These are phyloP conservation scores for Aspergillus piperis DNA, from an alignment of 2,329 filamentous ascomycete species.

Conservation along the genomic window DNA sequence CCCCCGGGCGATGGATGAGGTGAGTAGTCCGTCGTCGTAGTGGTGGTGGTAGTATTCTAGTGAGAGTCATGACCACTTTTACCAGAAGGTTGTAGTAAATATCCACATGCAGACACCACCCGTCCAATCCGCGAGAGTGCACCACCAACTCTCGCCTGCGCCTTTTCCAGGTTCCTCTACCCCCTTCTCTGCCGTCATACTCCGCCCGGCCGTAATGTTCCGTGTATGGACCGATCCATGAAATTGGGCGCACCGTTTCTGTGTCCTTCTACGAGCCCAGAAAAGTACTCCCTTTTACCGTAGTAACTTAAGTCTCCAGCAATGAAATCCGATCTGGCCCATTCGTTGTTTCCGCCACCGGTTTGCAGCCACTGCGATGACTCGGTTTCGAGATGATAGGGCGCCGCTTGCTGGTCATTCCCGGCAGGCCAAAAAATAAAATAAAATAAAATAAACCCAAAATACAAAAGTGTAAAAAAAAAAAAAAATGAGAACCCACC, in stretches of 20 bases:
- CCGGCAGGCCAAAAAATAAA: background rate
- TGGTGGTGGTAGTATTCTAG: too few species aligned
- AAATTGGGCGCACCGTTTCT: conserved; percentile 8
- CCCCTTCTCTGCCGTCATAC: conserved; percentile 10
- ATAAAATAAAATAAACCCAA: too few species aligned
- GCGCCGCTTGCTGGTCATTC: background rate
- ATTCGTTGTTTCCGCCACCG: background rate
- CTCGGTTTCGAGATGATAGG: conserved; percentile 1
- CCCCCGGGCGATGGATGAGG: background rate
- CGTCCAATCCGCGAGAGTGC: conserved; percentile 3
- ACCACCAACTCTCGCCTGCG: conserved; percentile 5
- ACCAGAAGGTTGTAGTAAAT: conserved; percentile 7
- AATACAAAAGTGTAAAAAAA: too few species aligned
- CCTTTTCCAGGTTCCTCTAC: conserved; percentile 7
- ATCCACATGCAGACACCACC: conserved; percentile 5
- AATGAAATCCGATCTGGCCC: conserved; percentile 3
- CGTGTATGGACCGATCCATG: conserved; percentile 26
- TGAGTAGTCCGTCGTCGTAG: too few species aligned
- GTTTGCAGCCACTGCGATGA: conserved; percentile 1
- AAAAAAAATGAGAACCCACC: conserved; percentile 7
- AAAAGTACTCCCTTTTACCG: background rate
- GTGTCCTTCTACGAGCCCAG: conserved; percentile 6
- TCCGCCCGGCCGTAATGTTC: conserved; percentile 16
- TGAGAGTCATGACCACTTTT: background rate
- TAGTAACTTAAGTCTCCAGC: background rate